phyloP scores from a whole-genome alignment of 2,329 filamentous ascomycete species.

The Fusarium compactum region DNA sequence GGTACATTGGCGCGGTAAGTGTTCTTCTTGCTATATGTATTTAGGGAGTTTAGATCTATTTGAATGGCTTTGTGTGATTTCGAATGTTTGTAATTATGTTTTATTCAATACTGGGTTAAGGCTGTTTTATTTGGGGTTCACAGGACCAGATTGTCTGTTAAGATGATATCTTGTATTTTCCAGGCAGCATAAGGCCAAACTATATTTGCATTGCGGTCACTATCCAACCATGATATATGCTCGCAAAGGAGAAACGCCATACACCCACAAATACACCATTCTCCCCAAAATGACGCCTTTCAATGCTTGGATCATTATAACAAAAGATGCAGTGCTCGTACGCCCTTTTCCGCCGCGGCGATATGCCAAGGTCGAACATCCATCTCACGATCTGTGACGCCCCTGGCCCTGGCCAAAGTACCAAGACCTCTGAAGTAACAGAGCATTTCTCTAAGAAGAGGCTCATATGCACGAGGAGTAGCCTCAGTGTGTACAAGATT shows the following conservation, averaged over 20 bases:
- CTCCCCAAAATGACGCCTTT: constrained; percentile 28
- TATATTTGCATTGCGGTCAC: constrained; percentile 18
- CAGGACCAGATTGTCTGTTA: not conserved
- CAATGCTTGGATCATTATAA: constrained; percentile 60
- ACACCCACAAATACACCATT: constrained; percentile 21
- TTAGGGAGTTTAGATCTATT: not conserved
- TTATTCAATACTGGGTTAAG: not conserved
- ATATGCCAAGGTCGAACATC: constrained; percentile 84
- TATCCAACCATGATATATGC: constrained; percentile 30
- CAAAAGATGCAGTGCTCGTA: constrained; percentile 72
- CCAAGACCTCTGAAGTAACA: constrained; percentile 76
- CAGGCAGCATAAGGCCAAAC: not conserved
- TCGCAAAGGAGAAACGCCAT: constrained; percentile 32
- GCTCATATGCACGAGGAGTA: constrained; percentile 67
- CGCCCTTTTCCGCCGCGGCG: constrained; percentile 76
- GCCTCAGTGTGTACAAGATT: constrained; percentile 71
- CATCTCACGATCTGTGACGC: constrained; percentile 67
- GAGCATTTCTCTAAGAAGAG: constrained; percentile 76
- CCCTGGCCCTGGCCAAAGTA: constrained; percentile 75
- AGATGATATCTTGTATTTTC: not conserved
- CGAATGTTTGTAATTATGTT: not conserved
- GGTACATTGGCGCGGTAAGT: not conserved
- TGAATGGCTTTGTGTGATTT: not conserved
- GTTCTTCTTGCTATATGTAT: not conserved
- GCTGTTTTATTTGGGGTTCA: not conserved